These are phyloP conservation scores for Halophytophthora polymorphica DNA, from an alignment of 352 stramenopile genomes.

Conservation along the genomic window DNA sequence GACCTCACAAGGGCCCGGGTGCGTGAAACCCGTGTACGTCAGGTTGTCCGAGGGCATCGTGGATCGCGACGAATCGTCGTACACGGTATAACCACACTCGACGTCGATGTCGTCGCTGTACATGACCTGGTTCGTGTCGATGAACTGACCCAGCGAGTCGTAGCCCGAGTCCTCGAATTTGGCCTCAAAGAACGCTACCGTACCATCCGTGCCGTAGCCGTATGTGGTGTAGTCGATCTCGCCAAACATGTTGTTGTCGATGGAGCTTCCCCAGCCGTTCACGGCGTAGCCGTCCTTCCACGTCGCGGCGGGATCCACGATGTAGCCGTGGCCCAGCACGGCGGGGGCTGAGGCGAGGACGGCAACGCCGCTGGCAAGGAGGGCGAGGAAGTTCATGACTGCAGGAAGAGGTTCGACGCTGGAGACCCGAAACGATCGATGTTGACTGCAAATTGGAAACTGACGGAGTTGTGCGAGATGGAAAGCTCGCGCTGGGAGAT, in stretches of 20 bases:
- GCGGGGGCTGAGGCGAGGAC: conserved; percentile 9
- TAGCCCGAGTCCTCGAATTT: conserved; percentile 39
- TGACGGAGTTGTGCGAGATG: not conserved
- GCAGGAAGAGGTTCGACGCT: conserved; percentile 1
- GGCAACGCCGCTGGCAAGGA: conserved; percentile 7
- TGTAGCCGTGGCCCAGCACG: conserved; percentile 30
- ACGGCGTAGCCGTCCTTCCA: conserved; percentile 42
- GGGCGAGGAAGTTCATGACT: conserved; percentile 24
- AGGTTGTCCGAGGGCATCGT: conserved; percentile 32
- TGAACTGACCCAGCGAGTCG: conserved; percentile 41
- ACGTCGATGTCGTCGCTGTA: conserved; percentile 34
- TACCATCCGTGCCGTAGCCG: conserved; percentile 33
- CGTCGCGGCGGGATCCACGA: conserved; percentile 31
- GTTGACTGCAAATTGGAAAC: conserved; percentile 14
- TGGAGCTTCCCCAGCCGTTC: conserved; percentile 41
- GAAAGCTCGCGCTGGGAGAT: not conserved
- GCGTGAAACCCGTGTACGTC: conserved; percentile 47
- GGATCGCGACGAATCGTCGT: conserved; percentile 21
- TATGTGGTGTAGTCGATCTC: conserved; percentile 35
- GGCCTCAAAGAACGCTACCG: conserved; percentile 35
- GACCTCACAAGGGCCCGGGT: conserved; percentile 49
- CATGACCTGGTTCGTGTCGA: conserved; percentile 39
- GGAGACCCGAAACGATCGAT: too few relatives aligned
- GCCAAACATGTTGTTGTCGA: conserved; percentile 39
- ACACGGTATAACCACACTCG: conserved; percentile 38